These are phyloP conservation scores for Carpinus fangiana DNA, from an alignment of 306 rosid species.

Conservation along the genomic window DNA sequence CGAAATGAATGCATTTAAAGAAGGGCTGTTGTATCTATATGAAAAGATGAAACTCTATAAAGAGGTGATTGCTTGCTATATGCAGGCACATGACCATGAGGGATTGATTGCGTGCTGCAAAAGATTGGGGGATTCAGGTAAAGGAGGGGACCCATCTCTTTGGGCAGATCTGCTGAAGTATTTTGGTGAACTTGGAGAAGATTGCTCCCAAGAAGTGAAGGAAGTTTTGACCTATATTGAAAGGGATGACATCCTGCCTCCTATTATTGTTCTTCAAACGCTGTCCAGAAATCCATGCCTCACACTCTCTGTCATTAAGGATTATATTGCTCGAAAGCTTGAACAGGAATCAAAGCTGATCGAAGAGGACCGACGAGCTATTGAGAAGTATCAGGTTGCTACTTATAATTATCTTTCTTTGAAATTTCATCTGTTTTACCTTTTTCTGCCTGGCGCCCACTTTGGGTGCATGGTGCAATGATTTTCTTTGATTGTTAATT, in stretches of 20 bases:
- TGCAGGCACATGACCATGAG: constrained; percentile 91
- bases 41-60: constrained; percentile 96
- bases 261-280: constrained; percentile 89
- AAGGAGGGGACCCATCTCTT: constrained; percentile 90
- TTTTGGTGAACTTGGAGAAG: constrained; percentile 99
- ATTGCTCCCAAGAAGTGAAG: constrained; percentile 96
- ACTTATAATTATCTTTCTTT: constrained; percentile 13
- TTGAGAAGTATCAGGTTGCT: constrained; percentile 92
- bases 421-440: constrained; percentile 3
- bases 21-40: constrained; percentile 82
- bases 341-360: constrained; percentile 93
- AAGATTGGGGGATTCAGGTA: constrained; percentile 85
- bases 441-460: constrained; percentile 10
- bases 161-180: constrained; percentile 98
- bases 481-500: not conserved
- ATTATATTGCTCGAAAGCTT: constrained; percentile 92
- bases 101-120: constrained; percentile 95
- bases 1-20: constrained; percentile 88
- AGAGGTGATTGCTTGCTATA: constrained; percentile 95
- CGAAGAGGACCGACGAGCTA: constrained; percentile 83
- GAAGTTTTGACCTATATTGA: constrained; percentile 90
- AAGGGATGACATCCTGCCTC: constrained; percentile 94
- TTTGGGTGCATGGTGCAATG: not conserved
- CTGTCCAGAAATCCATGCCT: constrained; percentile 88
- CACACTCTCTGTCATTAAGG: constrained; percentile 91